phyloP scores from a whole-genome alignment of 2,329 filamentous ascomycete genomes.

The Talaromyces rugulosus region DNA sequence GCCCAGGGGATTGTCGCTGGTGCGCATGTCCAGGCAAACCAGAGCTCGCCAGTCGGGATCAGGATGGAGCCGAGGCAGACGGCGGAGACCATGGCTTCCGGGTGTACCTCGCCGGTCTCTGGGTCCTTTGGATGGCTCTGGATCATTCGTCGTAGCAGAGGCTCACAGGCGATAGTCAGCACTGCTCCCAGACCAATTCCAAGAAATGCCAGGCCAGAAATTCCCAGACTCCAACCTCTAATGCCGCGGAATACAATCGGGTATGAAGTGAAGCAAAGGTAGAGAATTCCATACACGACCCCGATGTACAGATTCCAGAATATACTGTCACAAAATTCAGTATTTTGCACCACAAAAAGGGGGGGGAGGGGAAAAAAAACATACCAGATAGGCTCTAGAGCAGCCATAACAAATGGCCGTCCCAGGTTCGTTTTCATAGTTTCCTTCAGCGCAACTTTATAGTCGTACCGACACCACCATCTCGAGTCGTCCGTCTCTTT shows the following conservation, averaged over 20 bases:
- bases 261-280: constrained; percentile 87
- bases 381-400: constrained; percentile 80
- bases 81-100: constrained; percentile 76
- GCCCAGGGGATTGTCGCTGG: constrained; percentile 76
- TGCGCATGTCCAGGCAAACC: constrained; percentile 84
- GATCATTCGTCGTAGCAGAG: constrained; percentile 71
- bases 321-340: constrained; percentile 50
- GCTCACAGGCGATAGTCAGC: constrained; percentile 53
- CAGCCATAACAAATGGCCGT: constrained; percentile 70
- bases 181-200: constrained; percentile 62
- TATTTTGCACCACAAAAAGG: neutral
- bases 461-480: constrained; percentile 78
- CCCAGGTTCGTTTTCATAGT: constrained; percentile 72
- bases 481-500: constrained; percentile 66
- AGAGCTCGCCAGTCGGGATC: constrained; percentile 73
- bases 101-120: constrained; percentile 65
- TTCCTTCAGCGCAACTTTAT: constrained; percentile 59
- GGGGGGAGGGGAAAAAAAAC: constrained; percentile 13
- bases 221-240: constrained; percentile 71
- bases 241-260: constrained; percentile 73
- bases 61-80: constrained; percentile 74
- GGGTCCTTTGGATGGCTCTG: constrained; percentile 71
- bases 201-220: constrained; percentile 72
- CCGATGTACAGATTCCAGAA: constrained; percentile 69
- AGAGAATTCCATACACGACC: constrained; percentile 79